A percentile compares a stretch with the other conserved stretches of the same genome.
Evolutionary conservation across 1,284 basidiomycete species (phyloP).

Genomic region (Gomphus sp.): DNA sequence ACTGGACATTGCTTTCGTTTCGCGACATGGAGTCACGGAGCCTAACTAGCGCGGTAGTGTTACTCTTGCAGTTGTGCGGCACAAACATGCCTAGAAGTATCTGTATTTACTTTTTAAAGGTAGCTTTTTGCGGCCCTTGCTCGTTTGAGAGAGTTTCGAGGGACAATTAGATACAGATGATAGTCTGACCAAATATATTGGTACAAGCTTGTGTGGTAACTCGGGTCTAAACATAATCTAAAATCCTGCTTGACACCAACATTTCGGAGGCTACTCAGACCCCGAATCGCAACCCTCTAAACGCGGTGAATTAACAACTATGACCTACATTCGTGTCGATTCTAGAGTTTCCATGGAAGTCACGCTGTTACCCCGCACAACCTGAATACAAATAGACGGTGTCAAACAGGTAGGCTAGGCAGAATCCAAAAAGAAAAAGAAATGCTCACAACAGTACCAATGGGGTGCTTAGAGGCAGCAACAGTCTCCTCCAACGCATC

Average conservation of each 20-base stretch:
- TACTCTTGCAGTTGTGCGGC: neutral
- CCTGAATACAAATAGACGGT: conserved; percentile 35
- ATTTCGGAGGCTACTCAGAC: too few species aligned
- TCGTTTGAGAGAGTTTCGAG: too few species aligned
- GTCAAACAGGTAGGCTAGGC: too few species aligned
- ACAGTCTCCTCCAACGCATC: conserved; percentile 89
- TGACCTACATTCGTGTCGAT: conserved; percentile 35
- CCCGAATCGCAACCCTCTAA: too few species aligned
- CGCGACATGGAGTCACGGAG: neutral
- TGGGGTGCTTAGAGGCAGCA: conserved; percentile 81
- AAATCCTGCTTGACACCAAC: too few species aligned
- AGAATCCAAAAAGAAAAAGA: neutral
- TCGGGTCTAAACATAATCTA: too few species aligned
- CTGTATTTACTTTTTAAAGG: too few species aligned
- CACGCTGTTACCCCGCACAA: conserved; percentile 91
- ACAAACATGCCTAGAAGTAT: neutral
- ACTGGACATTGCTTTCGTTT: neutral
- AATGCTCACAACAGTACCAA: conserved; percentile 77
- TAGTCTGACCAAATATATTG: too few species aligned
- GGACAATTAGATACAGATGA: too few species aligned
- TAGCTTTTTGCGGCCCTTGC: too few species aligned
- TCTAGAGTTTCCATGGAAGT: conserved; percentile 85
- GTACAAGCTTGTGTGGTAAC: too few species aligned
- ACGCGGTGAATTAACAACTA: neutral
- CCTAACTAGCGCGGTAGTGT: neutral